These are phyloP conservation scores for Mucor indicus DNA, from an alignment of 371 early-diverging fungal species.

Conservation along the genomic window DNA sequence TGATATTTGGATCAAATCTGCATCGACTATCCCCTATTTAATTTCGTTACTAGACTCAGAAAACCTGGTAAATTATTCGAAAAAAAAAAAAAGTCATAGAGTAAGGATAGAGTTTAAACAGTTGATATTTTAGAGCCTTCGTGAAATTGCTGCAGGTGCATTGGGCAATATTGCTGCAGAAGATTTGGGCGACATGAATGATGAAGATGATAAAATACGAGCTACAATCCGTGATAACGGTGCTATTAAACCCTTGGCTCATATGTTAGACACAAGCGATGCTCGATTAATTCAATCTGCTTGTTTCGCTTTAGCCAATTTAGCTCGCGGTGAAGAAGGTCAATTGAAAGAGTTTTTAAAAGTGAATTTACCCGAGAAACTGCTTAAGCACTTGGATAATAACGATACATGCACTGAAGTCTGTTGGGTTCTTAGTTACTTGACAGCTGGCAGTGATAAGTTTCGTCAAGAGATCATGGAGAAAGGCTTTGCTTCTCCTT, in stretches of 20 bases:
- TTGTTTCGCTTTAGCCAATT: slow-evolving; percentile 77
- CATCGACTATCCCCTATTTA: slow-evolving; percentile 58
- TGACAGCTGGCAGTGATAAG: slow-evolving; percentile 61
- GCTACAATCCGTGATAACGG: slow-evolving; percentile 59
- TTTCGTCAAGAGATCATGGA: slow-evolving; percentile 47
- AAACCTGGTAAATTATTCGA: slow-evolving; percentile 31
- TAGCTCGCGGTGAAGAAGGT: slow-evolving; percentile 62
- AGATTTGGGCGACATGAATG: slow-evolving; percentile 72
- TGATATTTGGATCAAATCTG: slow-evolving; percentile 54
- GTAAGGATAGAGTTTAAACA: no score
- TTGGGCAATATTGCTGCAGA: slow-evolving; percentile 75
- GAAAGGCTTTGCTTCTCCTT: slow-evolving; percentile 36
- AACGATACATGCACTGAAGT: slow-evolving; percentile 63
- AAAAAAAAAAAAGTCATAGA: neutral
- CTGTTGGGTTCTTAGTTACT: slow-evolving; percentile 68
- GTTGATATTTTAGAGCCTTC: slow-evolving; percentile 26
- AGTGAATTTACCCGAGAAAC: slow-evolving; percentile 6
- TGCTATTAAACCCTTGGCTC: slow-evolving; percentile 54
- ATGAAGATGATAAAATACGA: slow-evolving; percentile 60
- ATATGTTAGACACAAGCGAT: slow-evolving; percentile 45
- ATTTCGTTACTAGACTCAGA: slow-evolving; percentile 54
- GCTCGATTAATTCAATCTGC: slow-evolving; percentile 57
- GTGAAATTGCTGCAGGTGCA: slow-evolving; percentile 45
- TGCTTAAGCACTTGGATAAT: slow-evolving; percentile 12
- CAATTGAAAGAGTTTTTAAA: slow-evolving; percentile 23